phyloP scores from a whole-genome alignment of 257 asterid genomes.

The Coffea eugenioides region DNA sequence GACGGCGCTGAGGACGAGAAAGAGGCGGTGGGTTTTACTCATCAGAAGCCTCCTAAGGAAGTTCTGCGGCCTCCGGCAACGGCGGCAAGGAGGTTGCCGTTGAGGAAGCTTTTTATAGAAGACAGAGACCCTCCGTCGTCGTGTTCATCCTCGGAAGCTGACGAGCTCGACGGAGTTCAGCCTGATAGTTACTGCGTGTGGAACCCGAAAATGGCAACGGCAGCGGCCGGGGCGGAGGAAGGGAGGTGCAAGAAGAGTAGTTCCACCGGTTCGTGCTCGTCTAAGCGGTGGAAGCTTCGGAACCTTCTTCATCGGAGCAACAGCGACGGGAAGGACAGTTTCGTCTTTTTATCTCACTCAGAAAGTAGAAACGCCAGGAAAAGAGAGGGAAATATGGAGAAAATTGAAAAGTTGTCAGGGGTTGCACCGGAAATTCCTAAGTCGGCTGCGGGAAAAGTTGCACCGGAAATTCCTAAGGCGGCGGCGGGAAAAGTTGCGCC shows the following conservation, averaged over 20 bases:
- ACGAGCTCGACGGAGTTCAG: background rate
- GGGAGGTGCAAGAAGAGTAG: conserved; percentile 30
- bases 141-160: too few relatives aligned
- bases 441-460: background rate
- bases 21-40: background rate
- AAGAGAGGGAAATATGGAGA: conserved; percentile 1
- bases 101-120: conserved; percentile 24
- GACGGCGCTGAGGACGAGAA: background rate
- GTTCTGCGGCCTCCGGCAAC: background rate
- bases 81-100: conserved; percentile 17
- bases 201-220: conserved; percentile 24
- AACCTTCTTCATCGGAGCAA: background rate
- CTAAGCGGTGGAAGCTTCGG: conserved; percentile 39
- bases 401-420: background rate
- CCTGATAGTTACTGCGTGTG: conserved; percentile 40
- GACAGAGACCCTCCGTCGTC: too few relatives aligned
- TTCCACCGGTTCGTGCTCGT: conserved; percentile 21
- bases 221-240: conserved; percentile 1
- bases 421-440: too few relatives aligned
- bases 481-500: background rate
- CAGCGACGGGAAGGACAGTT: conserved; percentile 32
- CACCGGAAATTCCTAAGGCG: background rate
- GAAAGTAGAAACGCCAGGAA: background rate
- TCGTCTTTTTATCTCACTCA: conserved; percentile 21
- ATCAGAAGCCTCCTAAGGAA: background rate